A percentile compares a stretch with the other conserved stretches of the same genome.
These are phyloP conservation scores for Plasmodium gonderi DNA, from an alignment of 169 alveolate genomes.

Conservation along the genomic window DNA sequence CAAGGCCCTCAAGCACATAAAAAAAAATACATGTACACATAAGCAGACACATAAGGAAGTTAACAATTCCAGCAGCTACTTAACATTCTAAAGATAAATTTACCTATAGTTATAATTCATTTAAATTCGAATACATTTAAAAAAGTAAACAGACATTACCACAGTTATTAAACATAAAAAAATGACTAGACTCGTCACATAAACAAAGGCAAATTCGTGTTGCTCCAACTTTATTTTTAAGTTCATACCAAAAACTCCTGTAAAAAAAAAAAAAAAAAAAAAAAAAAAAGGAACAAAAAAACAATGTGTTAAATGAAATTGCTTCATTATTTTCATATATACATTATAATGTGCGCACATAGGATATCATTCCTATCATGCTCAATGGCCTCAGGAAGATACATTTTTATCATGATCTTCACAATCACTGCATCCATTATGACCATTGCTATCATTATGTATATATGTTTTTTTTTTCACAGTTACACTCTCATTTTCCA, in stretches of 20 bases:
- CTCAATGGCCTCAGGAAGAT: no score
- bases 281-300: not conserved
- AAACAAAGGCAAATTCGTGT: constrained; percentile 79
- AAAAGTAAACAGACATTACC: constrained; percentile 71
- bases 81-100: not conserved
- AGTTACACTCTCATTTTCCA: not conserved
- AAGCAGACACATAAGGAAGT: not conserved
- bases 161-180: constrained; percentile 72
- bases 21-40: not conserved
- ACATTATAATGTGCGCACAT: not conserved
- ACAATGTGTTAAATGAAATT: not conserved
- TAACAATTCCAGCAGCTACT: not conserved
- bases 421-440: no score
- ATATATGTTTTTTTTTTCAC: no score
- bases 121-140: constrained; percentile 81
- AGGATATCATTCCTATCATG: no score
- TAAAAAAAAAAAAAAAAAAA: constrained; percentile 12
- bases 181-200: constrained; percentile 74
- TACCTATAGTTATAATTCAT: not conserved
- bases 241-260: constrained; percentile 87
- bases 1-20: not conserved
- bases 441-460: no score
- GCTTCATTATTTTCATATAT: not conserved
- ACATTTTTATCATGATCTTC: not conserved
- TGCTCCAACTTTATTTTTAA: constrained; percentile 80